These are phyloP conservation scores for Bacidia rubella DNA, from an alignment of 495 filamentous ascomycete genomes.

Conservation along the genomic window DNA sequence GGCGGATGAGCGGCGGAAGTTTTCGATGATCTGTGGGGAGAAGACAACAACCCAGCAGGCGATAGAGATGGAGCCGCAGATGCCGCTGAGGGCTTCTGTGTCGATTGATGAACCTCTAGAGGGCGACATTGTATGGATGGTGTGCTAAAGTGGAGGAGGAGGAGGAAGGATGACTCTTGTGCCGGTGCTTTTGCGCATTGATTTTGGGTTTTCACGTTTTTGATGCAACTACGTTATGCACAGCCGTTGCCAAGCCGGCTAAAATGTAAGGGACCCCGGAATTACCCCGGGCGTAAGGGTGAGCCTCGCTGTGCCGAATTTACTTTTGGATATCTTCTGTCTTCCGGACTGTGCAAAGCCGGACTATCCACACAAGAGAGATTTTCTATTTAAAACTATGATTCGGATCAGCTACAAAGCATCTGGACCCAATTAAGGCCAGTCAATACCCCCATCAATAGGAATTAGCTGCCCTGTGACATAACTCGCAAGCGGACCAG, in stretches of 20 bases:
- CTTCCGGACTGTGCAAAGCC: too few species aligned
- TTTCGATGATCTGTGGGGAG: slow-evolving; percentile 91
- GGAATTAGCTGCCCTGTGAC: too few species aligned
- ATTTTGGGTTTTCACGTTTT: not conserved
- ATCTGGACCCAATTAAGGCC: too few species aligned
- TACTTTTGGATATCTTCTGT: too few species aligned
- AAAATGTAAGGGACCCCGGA: too few species aligned
- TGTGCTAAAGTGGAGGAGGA: not conserved
- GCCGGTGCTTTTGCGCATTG: not conserved
- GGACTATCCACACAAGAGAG: too few species aligned
- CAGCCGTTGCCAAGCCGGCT: not conserved
- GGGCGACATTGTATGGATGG: slow-evolving; percentile 1
- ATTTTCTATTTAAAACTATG: too few species aligned
- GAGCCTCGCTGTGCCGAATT: too few species aligned
- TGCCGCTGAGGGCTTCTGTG: slow-evolving; percentile 77
- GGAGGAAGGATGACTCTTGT: not conserved
- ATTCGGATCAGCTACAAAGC: too few species aligned
- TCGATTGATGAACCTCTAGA: slow-evolving; percentile 47
- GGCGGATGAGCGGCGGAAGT: slow-evolving; percentile 74
- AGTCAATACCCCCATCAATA: too few species aligned
- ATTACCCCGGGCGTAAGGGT: too few species aligned
- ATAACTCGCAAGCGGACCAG: too few species aligned
- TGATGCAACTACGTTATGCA: not conserved
- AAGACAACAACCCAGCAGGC: slow-evolving; percentile 98
- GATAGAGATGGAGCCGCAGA: slow-evolving; percentile 87